A percentile compares a stretch with the other conserved stretches of the same genome.
Evolutionary conservation across 192 early-diverging fungal species (phyloP).

Genomic region (Coemansia sp.): DNA sequence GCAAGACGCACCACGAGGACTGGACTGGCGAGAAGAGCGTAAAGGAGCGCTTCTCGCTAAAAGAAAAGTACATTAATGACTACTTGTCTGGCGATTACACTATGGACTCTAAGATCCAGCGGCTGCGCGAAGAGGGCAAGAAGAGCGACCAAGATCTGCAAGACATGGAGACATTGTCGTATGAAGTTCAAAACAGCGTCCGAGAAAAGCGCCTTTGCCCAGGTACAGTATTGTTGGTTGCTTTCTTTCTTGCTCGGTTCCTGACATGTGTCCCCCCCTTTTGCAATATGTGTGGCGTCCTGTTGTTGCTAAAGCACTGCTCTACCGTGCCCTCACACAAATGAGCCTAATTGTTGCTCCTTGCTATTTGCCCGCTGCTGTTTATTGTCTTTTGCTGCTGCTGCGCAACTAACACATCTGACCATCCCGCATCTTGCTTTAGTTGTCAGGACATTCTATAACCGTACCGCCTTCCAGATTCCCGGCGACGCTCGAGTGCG

Average conservation of each 20-base stretch:
- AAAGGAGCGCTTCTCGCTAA: slow-evolving; percentile 90
- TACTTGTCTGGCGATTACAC: slow-evolving; percentile 81
- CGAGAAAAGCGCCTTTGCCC: slow-evolving; percentile 67
- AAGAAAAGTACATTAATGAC: slow-evolving; percentile 90
- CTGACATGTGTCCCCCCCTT: not conserved
- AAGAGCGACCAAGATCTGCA: slow-evolving; percentile 78
- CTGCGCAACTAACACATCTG: slow-evolving; percentile 1
- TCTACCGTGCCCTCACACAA: not conserved
- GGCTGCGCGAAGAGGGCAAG: slow-evolving; percentile 72
- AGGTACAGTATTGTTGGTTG: slow-evolving; percentile 27
- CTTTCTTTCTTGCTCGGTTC: slow-evolving; percentile 39
- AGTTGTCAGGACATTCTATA: slow-evolving; percentile 91
- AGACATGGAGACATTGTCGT: slow-evolving; percentile 68
- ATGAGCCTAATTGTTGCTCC: not conserved
- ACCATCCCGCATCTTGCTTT: slow-evolving; percentile 23
- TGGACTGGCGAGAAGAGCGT: slow-evolving; percentile 88
- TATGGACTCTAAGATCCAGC: slow-evolving; percentile 72
- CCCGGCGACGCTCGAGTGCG: slow-evolving; percentile 93
- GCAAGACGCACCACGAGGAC: slow-evolving; percentile 96
- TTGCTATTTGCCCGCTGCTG: not conserved
- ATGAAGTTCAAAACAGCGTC: slow-evolving; percentile 73
- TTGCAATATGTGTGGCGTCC: not conserved
- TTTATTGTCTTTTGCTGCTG: not conserved
- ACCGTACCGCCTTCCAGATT: slow-evolving; percentile 97
- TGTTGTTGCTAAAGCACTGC: not conserved